Conservation (phyloP, 208 protist genomes). For the Herpetomonas samuelpessoai region DNA sequence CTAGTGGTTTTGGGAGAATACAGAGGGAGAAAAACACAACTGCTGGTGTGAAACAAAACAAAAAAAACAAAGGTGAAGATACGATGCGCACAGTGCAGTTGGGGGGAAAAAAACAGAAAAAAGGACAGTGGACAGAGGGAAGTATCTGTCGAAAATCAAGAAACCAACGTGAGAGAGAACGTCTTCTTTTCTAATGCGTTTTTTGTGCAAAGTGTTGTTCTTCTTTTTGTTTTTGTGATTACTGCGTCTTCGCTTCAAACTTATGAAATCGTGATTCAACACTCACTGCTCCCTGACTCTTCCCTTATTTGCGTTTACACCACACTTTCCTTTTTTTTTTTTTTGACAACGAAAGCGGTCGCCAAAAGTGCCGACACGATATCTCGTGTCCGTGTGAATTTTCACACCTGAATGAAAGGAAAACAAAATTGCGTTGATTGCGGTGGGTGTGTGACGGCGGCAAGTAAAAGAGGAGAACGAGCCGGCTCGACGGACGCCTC, state of each 20-base stretch:
- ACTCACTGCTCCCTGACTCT: too few relatives aligned
- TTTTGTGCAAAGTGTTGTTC: neutral
- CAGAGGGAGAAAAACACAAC: slow-evolving; percentile 3
- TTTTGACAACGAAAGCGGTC: too few relatives aligned
- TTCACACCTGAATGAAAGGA: neutral
- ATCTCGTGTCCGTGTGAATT: too few relatives aligned
- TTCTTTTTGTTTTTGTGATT: slow-evolving; percentile 14
- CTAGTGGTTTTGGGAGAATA: neutral
- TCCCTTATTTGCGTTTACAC: too few relatives aligned
- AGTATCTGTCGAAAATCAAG: too few relatives aligned
- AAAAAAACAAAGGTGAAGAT: slow-evolving; percentile 8
- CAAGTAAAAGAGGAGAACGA: neutral
- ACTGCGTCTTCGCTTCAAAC: neutral
- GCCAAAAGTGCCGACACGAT: neutral
- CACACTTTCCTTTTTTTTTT: too few relatives aligned
- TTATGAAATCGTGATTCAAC: neutral
- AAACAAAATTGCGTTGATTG: slow-evolving; percentile 1
- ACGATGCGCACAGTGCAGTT: neutral
- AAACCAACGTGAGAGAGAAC: too few relatives aligned
- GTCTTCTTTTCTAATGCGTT: neutral
- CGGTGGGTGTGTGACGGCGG: neutral
- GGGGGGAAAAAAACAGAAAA: slow-evolving; percentile 12
- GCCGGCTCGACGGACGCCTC: neutral
- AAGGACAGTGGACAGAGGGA: slow-evolving; percentile 5
- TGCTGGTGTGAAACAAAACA: slow-evolving; percentile 1